phyloP scores from a whole-genome alignment of 352 stramenopile species.

The Paralagenidium karlingii region DNA sequence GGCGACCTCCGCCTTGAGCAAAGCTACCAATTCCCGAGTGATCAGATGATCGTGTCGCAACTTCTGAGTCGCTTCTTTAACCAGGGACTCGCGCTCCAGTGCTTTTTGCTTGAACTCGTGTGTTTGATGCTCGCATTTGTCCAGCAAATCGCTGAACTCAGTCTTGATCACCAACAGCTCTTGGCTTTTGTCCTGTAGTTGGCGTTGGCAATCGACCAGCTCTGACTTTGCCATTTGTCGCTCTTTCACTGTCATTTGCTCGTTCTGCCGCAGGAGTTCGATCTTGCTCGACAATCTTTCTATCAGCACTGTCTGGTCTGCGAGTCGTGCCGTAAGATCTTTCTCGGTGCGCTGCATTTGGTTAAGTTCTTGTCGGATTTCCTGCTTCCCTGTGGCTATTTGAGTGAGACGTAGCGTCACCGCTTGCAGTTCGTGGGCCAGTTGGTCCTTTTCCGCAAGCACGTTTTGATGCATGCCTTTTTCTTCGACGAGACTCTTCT shows the following conservation, averaged over 20 bases:
- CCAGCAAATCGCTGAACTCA: conserved; percentile 48
- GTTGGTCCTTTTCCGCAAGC: conserved; percentile 12
- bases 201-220: conserved; percentile 16
- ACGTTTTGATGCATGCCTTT: conserved; percentile 27
- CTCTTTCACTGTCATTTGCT: conserved; percentile 29
- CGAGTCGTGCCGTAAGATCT: conserved; percentile 16
- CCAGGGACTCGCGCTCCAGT: conserved; percentile 21
- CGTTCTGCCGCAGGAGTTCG: conserved; percentile 24
- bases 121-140: conserved; percentile 24
- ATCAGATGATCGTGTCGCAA: conserved; percentile 25
- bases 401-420: background rate
- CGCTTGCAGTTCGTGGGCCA: background rate
- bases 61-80: conserved; percentile 16
- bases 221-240: conserved; percentile 19
- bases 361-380: too few relatives aligned
- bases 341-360: conserved; percentile 22
- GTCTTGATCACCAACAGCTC: conserved; percentile 42
- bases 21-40: conserved; percentile 29
- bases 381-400: conserved; percentile 16
- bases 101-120: conserved; percentile 27
- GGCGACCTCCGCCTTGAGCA: conserved; percentile 33
- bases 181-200: conserved; percentile 23
- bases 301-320: conserved; percentile 23
- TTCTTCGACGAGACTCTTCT: conserved; percentile 18
- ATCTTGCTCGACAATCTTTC: conserved; percentile 27